Percentiles rank a stretch among this genome's conserved stretches.
These are phyloP conservation scores for Batrachochytrium dendrobatidis DNA, from an alignment of 371 early-diverging fungal species.

Conservation along the genomic window DNA sequence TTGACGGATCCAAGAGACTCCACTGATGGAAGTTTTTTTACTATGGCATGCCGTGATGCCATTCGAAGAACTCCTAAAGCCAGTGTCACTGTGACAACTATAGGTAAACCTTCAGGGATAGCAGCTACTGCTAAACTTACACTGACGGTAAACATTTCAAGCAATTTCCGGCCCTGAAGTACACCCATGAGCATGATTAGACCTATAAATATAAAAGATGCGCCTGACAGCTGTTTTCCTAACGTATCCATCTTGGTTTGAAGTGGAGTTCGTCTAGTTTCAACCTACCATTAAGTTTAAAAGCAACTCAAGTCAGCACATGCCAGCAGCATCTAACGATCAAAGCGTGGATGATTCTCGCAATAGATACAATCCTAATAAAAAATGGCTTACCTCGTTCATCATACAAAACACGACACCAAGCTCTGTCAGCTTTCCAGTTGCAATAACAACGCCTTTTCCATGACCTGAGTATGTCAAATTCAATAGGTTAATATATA, in stretches of 20 bases:
- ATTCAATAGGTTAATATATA: not conserved
- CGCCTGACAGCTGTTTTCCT: conserved; percentile 72
- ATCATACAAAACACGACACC: conserved; percentile 77
- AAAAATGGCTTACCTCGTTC: conserved; percentile 71
- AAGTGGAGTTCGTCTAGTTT: conserved; percentile 73
- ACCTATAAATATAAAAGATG: conserved; percentile 83
- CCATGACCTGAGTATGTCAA: conserved; percentile 50
- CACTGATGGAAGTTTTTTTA: conserved; percentile 84
- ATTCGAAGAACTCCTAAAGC: conserved; percentile 84
- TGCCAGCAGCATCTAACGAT: too few species aligned
- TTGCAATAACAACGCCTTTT: conserved; percentile 77
- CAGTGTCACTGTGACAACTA: conserved; percentile 86
- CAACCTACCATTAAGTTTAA: conserved; percentile 41
- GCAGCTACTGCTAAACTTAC: conserved; percentile 89
- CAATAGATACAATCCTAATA: too few species aligned
- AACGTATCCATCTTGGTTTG: conserved; percentile 82
- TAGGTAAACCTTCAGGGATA: conserved; percentile 91
- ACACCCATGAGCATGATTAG: conserved; percentile 84
- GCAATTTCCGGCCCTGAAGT: conserved; percentile 75
- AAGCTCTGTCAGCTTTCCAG: conserved; percentile 77
- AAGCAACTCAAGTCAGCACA: too few species aligned
- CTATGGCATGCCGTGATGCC: conserved; percentile 79
- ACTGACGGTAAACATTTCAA: conserved; percentile 94
- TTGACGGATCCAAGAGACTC: conserved; percentile 89
- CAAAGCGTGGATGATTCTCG: too few species aligned